phyloP scores from a whole-genome alignment of 2,329 filamentous ascomycete genomes.

The Colletotrichum lupini region DNA sequence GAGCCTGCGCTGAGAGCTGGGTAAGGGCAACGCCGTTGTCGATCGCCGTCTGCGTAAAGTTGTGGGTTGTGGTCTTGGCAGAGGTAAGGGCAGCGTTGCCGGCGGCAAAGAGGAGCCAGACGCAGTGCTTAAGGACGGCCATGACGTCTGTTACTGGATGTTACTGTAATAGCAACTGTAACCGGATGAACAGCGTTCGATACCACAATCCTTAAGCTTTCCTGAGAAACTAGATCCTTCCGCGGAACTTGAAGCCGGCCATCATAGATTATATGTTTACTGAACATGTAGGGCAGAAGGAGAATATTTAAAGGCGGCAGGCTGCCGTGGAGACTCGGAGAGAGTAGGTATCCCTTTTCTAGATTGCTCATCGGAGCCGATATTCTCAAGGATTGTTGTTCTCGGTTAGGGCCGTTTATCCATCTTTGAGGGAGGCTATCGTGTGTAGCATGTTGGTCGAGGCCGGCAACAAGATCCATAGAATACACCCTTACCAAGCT shows the following conservation, averaged over 20 bases:
- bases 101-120: conserved; percentile 14
- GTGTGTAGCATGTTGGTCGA: not conserved
- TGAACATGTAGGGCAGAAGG: not conserved
- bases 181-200: conserved; percentile 15
- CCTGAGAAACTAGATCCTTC: not conserved
- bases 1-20: conserved; percentile 1
- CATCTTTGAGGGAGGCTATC: not conserved
- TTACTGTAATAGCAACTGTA: not conserved
- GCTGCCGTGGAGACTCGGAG: not conserved
- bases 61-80: not conserved
- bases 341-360: not conserved
- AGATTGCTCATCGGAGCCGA: not conserved
- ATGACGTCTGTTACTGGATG: conserved; percentile 5
- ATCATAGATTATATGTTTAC: conserved; percentile 4
- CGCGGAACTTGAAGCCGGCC: not conserved
- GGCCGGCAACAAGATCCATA: not conserved
- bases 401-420: not conserved
- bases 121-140: conserved; percentile 10
- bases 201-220: not conserved
- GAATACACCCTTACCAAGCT: not conserved
- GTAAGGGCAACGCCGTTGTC: conserved; percentile 17
- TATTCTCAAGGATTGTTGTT: not conserved
- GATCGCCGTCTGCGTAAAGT: conserved; percentile 16
- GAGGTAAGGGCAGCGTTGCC: not conserved
- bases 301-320: not conserved